Base-by-base conservation (phyloP, 345 rosid species). In the Gynandropsis gynandra region DNA sequence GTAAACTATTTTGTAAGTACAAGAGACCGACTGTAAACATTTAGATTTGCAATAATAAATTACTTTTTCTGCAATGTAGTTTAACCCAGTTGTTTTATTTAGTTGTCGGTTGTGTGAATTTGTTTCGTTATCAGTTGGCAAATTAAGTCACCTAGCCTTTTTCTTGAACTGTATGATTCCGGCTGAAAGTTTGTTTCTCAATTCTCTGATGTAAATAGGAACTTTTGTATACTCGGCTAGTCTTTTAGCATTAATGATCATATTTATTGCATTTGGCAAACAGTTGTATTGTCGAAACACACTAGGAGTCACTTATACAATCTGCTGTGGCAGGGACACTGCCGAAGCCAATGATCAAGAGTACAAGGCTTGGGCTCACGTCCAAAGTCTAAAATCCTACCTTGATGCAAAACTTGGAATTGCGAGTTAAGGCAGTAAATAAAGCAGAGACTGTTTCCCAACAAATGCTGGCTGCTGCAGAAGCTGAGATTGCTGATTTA, bases 401-500 rank as follows among this genome's bases (percentile, higher is more conserved):
- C 84, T 93, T 68, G 95, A 93, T 74, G 99, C 90, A 78, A 62
- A 73, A 62, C 56, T 68, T 93, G 56, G 99, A 93, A 72, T 65
- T 76, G 54, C 85, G 89, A 8, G 99, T 93, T 35, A 93, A 93
- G 80, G 77, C 74, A 20, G 95, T 97, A 55, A 93, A 81, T 70
- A 94, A 88, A 78, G 97, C 95, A 45, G 99, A 92, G 69, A 95
- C 99, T 38, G 59, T 72, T 47, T 85, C 98, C 54, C 98, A 92
- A 64, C 97, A 88, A 66, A 80, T 63, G 74, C 74, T 93, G 63
- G 99, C 94, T 63, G 82, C 95, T 68, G 94, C 94, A n/a, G 99
- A 93, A 76, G 95, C 97, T 52, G 99, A 88, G 74, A 85, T 93
- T 79, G 90, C 90, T 70, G 99, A 88, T 54, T 61, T 80, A 74